Conservation (phyloP, 805 yeast species). For the Metschnikowia sp. region DNA sequence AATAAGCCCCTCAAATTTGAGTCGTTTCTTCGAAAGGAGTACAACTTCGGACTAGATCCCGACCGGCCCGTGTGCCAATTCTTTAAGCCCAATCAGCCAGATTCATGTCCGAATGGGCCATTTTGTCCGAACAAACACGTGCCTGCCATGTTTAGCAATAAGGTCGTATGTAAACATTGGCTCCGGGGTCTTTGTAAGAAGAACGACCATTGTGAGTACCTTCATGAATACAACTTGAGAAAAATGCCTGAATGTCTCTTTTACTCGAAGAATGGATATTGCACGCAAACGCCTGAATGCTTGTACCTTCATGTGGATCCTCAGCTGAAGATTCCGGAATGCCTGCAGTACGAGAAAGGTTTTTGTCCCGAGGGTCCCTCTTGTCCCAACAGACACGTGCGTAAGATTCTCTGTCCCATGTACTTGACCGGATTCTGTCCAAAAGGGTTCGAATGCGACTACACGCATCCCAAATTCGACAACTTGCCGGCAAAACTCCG, state of each 20-base stretch:
- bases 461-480: constrained; percentile 80
- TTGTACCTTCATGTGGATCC: constrained; percentile 91
- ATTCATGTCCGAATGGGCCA: constrained; percentile 82
- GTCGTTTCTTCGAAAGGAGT: constrained; percentile 75
- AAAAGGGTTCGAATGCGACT: constrained; percentile 72
- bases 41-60: constrained; percentile 73
- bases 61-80: constrained; percentile 84
- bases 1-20: constrained; percentile 62
- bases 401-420: constrained; percentile 71
- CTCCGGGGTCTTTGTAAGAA: constrained; percentile 94
- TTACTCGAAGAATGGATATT: constrained; percentile 75
- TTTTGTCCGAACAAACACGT: constrained; percentile 86
- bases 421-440: constrained; percentile 93
- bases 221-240: constrained; percentile 90
- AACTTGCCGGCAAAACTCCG: constrained; percentile 36
- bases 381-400: constrained; percentile 77
- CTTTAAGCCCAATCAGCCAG: constrained; percentile 52
- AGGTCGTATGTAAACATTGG: constrained; percentile 97
- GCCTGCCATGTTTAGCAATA: constrained; percentile 44
- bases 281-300: constrained; percentile 94
- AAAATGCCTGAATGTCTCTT: constrained; percentile 97
- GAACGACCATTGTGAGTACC: constrained; percentile 92
- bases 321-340: constrained; percentile 79
- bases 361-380: constrained; percentile 90
- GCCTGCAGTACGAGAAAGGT: constrained; percentile 79